Evolutionary conservation across 495 filamentous ascomycete species (phyloP).

Genomic region (Aspergillus mulundensis): DNA sequence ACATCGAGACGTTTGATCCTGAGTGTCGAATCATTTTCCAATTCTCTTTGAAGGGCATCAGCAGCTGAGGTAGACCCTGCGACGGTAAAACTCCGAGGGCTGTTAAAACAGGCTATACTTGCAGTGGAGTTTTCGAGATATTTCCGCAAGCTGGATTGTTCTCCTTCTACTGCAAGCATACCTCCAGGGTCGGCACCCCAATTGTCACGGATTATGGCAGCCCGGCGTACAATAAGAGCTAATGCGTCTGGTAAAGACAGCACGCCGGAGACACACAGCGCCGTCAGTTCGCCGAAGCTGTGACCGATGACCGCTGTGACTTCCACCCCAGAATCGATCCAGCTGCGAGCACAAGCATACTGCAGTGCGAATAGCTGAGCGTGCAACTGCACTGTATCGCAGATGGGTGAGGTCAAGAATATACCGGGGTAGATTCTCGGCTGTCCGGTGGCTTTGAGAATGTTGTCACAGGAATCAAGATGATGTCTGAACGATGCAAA

Average conservation of each 20-base stretch:
- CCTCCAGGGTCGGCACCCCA: constrained; percentile 47
- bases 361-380: constrained; percentile 43
- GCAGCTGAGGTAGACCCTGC: constrained; percentile 38
- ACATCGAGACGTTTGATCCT: constrained; percentile 40
- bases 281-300: constrained; percentile 47
- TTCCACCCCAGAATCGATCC: constrained; percentile 41
- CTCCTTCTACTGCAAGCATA: constrained; percentile 49
- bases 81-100: constrained; percentile 41
- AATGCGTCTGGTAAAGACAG: constrained; percentile 36
- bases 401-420: constrained; percentile 35
- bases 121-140: not conserved
- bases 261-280: constrained; percentile 34
- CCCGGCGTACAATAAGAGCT: constrained; percentile 39
- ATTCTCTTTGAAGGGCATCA: constrained; percentile 16
- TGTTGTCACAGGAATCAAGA: constrained; percentile 23
- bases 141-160: constrained; percentile 17
- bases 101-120: constrained; percentile 50
- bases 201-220: constrained; percentile 35
- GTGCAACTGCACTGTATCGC: constrained; percentile 43
- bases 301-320: constrained; percentile 45
- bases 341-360: constrained; percentile 42
- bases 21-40: constrained; percentile 14
- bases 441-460: constrained; percentile 23
- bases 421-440: constrained; percentile 45
- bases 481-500: constrained; percentile 33